Conservation (phyloP, 495 filamentous ascomycete genomes). For the Lasiosphaeria hispida region DNA sequence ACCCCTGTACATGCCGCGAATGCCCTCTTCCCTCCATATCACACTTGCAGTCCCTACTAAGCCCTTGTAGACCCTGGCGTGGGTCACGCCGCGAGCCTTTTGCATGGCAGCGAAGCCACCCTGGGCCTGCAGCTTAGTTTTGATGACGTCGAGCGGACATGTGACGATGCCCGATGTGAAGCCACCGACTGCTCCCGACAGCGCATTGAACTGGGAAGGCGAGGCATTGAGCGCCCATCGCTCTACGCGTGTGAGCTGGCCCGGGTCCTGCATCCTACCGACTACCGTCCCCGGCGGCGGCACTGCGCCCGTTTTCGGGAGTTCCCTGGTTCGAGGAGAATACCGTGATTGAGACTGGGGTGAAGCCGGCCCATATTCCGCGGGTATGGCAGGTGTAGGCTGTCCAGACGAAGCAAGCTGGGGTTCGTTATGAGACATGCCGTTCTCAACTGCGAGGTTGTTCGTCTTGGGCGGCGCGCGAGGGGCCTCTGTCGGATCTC, state of each 20-base stretch:
- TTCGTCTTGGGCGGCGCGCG: slow-evolving; percentile 3
- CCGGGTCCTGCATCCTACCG: slow-evolving; percentile 32
- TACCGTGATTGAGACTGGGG: slow-evolving; percentile 14
- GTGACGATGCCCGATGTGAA: slow-evolving; percentile 91
- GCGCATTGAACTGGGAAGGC: slow-evolving; percentile 54
- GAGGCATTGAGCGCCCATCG: slow-evolving; percentile 48
- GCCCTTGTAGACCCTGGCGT: slow-evolving; percentile 70
- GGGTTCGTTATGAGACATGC: slow-evolving; percentile 49
- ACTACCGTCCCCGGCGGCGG: neutral
- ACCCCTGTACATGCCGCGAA: slow-evolving; percentile 90
- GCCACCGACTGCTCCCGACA: slow-evolving; percentile 84
- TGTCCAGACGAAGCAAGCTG: slow-evolving; percentile 35
- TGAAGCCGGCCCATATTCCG: slow-evolving; percentile 43
- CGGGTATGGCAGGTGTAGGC: slow-evolving; percentile 27
- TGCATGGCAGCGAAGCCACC: slow-evolving; percentile 62
- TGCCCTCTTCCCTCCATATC: slow-evolving; percentile 84
- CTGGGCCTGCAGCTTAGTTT: slow-evolving; percentile 96
- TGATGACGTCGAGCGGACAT: slow-evolving; percentile 97
- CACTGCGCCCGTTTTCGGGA: slow-evolving; percentile 4
- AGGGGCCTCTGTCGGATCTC: slow-evolving; percentile 16
- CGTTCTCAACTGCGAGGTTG: slow-evolving; percentile 28
- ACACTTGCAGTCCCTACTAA: slow-evolving; percentile 78
- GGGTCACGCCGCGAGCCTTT: slow-evolving; percentile 44
- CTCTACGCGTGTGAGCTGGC: slow-evolving; percentile 55
- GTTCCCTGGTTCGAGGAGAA: slow-evolving; percentile 16